Base-by-base conservation (phyloP, 495 filamentous ascomycete genomes). In the Penicillium cinerascens region DNA sequence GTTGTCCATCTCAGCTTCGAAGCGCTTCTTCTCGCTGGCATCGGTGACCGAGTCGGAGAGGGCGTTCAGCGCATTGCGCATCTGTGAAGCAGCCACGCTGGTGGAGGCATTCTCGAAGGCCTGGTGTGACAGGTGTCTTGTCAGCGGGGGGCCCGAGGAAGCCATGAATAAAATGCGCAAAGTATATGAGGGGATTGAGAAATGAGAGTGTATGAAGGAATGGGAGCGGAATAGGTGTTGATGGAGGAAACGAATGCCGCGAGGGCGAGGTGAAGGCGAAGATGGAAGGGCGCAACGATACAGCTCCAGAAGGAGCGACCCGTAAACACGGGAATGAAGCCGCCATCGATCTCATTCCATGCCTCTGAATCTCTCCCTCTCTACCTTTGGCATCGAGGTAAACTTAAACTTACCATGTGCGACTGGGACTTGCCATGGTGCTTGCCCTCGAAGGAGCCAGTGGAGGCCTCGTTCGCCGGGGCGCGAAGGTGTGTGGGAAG, bases 1-100 rank as follows among this genome's bases (percentile, higher is more conserved):
- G 85, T 99, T 99, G 83, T 99, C 93, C 89, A 95, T 97, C 77
- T 99, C 93, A 13, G 91, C 92, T 77, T 97, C 93, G 73, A 97
- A 99, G 35, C 78, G 75, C 85, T 95, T 87, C 85, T 92, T 97
- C 75, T 89, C 78, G 29, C 76, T 69, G 18, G 84, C 74, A 58
- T 97, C 90, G 61, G 86, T 84, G 69, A 96, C 91, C 11, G 85
- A 88, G 71, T 99, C 92, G 49, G 88, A 79, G 54, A 99, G 87
- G 64, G 86, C 84, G 64, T 96, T 97, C 64, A 99, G 78, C 47
- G 89, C 84, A 80, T 99, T 99, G 66, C 93, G 89, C 93, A 99
- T 99, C 79, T 99, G 93, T 43, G 89, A 92, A 18, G 93, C 93
- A 46, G 93, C 95, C 48, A 99, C 92, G 56, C 88, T 95, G 56